These are phyloP conservation scores for Hevea brasiliensis DNA, from an alignment of 345 rosid species.

Conservation along the genomic window DNA sequence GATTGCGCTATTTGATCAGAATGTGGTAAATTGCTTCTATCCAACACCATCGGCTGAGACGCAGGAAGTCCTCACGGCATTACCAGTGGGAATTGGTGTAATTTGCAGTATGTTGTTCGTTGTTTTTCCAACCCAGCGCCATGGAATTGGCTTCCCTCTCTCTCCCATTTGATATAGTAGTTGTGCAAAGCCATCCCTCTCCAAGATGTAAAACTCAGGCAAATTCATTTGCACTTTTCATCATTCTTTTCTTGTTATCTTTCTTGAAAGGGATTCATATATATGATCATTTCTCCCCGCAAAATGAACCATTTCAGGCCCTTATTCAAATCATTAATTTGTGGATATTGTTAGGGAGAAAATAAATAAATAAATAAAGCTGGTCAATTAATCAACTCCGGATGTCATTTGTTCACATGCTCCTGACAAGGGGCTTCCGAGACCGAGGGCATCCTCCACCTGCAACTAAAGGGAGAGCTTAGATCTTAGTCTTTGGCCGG, in stretches of 20 bases:
- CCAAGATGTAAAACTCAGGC: background rate
- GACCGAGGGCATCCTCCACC: too few species aligned
- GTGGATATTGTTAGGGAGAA: too few species aligned
- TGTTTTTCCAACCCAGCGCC: conserved; percentile 78
- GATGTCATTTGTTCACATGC: too few species aligned
- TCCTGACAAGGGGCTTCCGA: too few species aligned
- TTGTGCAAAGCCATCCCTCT: background rate
- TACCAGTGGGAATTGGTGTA: conserved; percentile 82
- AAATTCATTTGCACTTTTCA: background rate
- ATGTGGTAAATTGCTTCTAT: conserved; percentile 67
- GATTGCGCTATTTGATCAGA: conserved; percentile 68
- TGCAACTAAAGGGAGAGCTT: too few species aligned
- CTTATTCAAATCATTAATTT: conserved; percentile 1
- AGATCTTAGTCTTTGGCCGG: too few species aligned
- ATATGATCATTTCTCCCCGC: too few species aligned
- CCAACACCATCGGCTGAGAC: conserved; percentile 71
- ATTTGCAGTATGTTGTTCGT: conserved; percentile 78
- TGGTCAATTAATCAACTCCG: too few species aligned
- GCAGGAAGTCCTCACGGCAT: conserved; percentile 63
- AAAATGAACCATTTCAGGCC: background rate
- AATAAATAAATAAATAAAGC: too few species aligned
- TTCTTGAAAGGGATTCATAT: too few species aligned
- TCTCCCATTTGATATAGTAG: conserved; percentile 21
- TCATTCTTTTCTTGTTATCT: background rate
- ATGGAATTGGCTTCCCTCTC: conserved; percentile 87